These are phyloP conservation scores for Solanum sitiens DNA, from an alignment of 257 asterid genomes.

Conservation along the genomic window DNA sequence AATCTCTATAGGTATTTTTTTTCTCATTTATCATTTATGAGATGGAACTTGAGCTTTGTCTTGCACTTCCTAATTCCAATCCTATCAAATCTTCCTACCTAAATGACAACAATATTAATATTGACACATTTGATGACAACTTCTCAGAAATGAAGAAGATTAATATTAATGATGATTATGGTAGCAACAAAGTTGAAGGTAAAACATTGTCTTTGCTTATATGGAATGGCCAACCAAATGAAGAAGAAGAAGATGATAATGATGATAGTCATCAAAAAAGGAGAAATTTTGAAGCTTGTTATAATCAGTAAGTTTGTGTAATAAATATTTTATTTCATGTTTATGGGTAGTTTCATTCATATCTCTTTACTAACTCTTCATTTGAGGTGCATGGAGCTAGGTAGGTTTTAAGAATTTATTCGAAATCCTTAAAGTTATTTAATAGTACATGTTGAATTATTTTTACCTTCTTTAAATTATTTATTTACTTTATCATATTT, in stretches of 20 bases:
- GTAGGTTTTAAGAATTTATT: not conserved
- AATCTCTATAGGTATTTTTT: not conserved
- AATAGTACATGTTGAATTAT: not conserved
- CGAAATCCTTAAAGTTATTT: no score
- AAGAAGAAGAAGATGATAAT: not conserved
- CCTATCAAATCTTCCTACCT: slow-evolving; percentile 1
- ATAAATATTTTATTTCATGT: not conserved
- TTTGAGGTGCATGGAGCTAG: rapidly evolving
- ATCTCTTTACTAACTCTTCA: not conserved
- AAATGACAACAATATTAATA: not conserved
- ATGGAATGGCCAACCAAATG: slow-evolving; percentile 13
- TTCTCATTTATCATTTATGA: not conserved
- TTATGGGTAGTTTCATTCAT: not conserved
- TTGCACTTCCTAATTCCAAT: slow-evolving; percentile 21
- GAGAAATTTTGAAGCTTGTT: not conserved
- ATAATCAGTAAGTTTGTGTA: not conserved
- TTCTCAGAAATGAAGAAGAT: not conserved
- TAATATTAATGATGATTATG: not conserved
- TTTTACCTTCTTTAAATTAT: no score
- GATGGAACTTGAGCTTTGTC: slow-evolving; percentile 68
- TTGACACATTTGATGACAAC: not conserved
- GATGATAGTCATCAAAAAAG: not conserved
- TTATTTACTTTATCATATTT: no score
- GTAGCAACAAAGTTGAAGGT: not conserved
- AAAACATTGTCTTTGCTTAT: slow-evolving; percentile 30